phyloP scores from a whole-genome alignment of 164 flowering plant genomes.

The Tinospora cordifolia region DNA sequence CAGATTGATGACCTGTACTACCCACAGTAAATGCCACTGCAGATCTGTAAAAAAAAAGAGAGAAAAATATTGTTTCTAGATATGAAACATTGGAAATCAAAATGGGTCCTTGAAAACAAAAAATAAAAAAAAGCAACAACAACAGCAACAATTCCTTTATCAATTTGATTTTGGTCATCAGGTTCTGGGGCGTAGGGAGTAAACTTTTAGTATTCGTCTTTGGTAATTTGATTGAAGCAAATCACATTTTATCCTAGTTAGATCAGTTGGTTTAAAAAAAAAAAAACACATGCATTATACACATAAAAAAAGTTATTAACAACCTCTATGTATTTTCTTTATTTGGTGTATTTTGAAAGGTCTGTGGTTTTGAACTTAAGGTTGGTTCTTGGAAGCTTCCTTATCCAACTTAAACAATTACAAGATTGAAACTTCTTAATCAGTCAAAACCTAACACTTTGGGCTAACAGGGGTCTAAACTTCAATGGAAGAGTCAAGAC shows the following conservation, averaged over 20 bases:
- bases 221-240: too few relatives aligned
- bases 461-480: background rate
- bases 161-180: too few relatives aligned
- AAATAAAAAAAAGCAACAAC: background rate
- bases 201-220: too few relatives aligned
- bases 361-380: background rate
- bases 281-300: too few relatives aligned
- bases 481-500: background rate
- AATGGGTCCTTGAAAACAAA: background rate
- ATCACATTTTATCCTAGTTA: too few relatives aligned
- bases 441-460: background rate
- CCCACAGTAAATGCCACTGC: background rate
- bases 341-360: background rate
- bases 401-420: too few relatives aligned
- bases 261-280: too few relatives aligned
- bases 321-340: too few relatives aligned
- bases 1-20: too few relatives aligned
- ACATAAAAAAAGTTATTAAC: too few relatives aligned
- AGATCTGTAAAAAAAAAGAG: conserved; percentile 1
- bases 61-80: too few relatives aligned
- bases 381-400: background rate
- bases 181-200: background rate
- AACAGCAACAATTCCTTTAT: too few relatives aligned
- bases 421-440: background rate
- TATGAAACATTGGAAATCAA: conserved; percentile 2